Evolutionary conservation across 2,329 filamentous ascomycete genomes (phyloP).

Genomic region (Pleomassaria siparia): DNA sequence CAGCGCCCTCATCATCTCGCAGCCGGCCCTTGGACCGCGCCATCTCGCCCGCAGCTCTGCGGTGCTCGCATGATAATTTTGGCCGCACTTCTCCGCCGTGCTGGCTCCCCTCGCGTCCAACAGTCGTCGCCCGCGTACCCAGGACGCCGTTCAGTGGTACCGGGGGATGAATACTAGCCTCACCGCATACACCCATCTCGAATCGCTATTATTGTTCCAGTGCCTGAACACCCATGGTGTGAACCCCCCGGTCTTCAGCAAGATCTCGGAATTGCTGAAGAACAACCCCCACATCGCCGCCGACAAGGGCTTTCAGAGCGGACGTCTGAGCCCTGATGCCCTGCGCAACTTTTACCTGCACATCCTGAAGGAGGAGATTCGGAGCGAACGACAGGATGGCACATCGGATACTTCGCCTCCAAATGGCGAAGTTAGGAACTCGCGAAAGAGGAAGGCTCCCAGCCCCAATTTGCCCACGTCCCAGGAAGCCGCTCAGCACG

Average conservation of each 20-base stretch:
- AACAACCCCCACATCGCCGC: conserved; percentile 72
- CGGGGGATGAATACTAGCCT: conserved; percentile 60
- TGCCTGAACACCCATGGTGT: conserved; percentile 70
- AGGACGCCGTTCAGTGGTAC: conserved; percentile 16
- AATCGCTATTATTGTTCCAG: conserved; percentile 84
- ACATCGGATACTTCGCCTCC: conserved; percentile 44
- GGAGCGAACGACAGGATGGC: conserved; percentile 49
- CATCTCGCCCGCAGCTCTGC: conserved; percentile 19
- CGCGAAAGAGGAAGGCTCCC: conserved; percentile 73
- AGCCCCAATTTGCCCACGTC: conserved; percentile 65
- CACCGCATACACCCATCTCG: conserved; percentile 77
- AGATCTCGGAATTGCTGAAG: conserved; percentile 73
- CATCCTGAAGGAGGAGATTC: conserved; percentile 73
- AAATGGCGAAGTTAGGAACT: conserved; percentile 44
- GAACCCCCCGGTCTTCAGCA: conserved; percentile 65
- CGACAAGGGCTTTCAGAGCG: conserved; percentile 70
- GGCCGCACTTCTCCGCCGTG: conserved; percentile 27
- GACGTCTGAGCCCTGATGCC: conserved; percentile 74
- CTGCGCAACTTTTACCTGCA: conserved; percentile 77
- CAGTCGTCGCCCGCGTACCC: conserved; percentile 31
- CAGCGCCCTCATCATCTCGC: conserved; percentile 9
- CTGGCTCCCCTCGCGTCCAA: conserved; percentile 40
- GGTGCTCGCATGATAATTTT: conserved; percentile 26
- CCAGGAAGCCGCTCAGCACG: conserved; percentile 66
- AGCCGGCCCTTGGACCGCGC: conserved; percentile 7